Percentiles rank a stretch among this genome's conserved stretches.
phyloP scores from a whole-genome alignment of 129 eudicot genomes.

The Chrysanthemum lavandulifolium region DNA sequence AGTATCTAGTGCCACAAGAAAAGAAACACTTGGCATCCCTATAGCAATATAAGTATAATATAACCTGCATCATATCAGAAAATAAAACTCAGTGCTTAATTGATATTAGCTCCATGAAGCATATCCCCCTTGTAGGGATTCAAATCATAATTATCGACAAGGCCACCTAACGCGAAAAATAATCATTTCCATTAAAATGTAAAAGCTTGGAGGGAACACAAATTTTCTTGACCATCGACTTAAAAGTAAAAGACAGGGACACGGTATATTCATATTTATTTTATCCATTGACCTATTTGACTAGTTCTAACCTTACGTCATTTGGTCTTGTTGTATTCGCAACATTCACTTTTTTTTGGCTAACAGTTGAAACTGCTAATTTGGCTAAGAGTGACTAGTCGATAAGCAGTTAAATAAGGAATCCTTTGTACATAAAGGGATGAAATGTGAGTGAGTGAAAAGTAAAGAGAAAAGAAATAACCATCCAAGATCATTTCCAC shows the following conservation, averaged over 20 bases:
- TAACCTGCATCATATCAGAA: slow-evolving; percentile 52
- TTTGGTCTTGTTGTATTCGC: no score
- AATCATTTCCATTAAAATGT: background rate
- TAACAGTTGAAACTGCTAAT: no score
- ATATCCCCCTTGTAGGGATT: background rate
- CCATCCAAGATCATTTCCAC: slow-evolving; percentile 97
- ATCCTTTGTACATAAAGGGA: background rate
- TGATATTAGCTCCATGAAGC: background rate
- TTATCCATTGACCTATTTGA: background rate
- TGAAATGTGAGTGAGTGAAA: background rate
- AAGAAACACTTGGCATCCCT: slow-evolving; percentile 93
- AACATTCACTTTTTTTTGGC: no score
- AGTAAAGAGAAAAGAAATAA: slow-evolving; percentile 25
- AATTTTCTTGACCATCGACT: slow-evolving; percentile 9
- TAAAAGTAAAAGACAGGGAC: background rate
- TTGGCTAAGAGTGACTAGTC: no score
- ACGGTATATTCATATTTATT: background rate
- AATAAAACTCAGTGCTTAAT: background rate
- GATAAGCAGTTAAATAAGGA: no score
- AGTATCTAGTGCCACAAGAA: slow-evolving; percentile 91
- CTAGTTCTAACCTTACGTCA: no score
- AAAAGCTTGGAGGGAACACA: slow-evolving; percentile 7
- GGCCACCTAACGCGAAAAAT: background rate
- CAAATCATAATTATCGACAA: background rate
- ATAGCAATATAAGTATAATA: slow-evolving; percentile 94